phyloP scores from a whole-genome alignment of 805 yeast species.

The Saturnispora saitoi region DNA sequence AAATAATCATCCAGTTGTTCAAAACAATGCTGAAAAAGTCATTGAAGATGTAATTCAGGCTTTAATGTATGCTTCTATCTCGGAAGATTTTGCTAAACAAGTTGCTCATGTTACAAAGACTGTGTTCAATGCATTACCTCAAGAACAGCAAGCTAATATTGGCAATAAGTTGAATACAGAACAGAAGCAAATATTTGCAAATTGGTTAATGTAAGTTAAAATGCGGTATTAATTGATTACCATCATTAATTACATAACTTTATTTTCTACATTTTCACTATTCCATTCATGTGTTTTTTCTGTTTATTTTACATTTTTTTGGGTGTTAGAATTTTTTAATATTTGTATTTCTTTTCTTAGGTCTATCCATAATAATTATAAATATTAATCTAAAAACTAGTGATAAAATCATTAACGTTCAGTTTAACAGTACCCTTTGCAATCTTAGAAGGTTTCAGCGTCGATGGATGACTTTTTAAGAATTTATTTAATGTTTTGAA shows the following conservation, averaged over 20 bases:
- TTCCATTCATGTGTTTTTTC: background rate
- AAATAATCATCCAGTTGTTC: constrained; percentile 50
- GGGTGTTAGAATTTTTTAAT: background rate
- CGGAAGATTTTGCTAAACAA: constrained; percentile 54
- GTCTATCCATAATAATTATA: background rate
- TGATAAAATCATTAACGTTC: constrained; percentile 14
- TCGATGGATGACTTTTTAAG: constrained; percentile 26
- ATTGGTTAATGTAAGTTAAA: constrained; percentile 21
- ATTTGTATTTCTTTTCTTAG: background rate
- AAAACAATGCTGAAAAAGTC: constrained; percentile 45
- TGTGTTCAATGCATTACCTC: constrained; percentile 57
- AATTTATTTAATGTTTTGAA: constrained; percentile 23
- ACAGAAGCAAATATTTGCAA: constrained; percentile 42
- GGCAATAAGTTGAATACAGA: constrained; percentile 56
- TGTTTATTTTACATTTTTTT: background rate
- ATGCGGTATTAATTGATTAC: background rate
- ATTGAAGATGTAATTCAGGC: constrained; percentile 71
- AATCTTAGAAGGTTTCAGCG: constrained; percentile 28
- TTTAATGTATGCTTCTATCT: constrained; percentile 58
- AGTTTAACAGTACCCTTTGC: constrained; percentile 22
- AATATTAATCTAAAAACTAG: background rate
- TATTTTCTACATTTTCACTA: background rate
- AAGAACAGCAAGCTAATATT: constrained; percentile 55
- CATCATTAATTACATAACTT: background rate
- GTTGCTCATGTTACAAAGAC: constrained; percentile 56